Base-by-base conservation (phyloP, 257 asterid species). In the Ilex asprella region DNA sequence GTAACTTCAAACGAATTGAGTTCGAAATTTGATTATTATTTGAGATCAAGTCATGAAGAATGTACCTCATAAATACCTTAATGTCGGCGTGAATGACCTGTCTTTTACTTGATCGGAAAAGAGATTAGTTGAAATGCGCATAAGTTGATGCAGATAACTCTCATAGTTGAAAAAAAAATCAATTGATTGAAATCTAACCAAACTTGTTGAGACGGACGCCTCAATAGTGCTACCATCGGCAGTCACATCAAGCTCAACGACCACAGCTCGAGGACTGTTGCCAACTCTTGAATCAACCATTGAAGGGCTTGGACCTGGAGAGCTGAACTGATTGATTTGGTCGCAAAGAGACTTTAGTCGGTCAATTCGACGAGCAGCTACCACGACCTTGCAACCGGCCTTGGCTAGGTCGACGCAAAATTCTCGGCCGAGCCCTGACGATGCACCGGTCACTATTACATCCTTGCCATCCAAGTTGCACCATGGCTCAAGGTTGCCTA, bases 371-470 rank as follows among this genome's bases (percentile, higher is more conserved):
- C 97, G 84, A 35, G 97, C 95, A 0, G 92, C 84, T 61, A 87
- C 92, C 7, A 89, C 29, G 52, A 87, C 67, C 67, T 67, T 79
- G 81, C 95, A 89, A 60, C 97, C 95, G 51, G 83, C 85, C 64
- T 68, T 74, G 32, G 85, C 84, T 11, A 89, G 67, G 62, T 89
- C 88, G 51, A 87, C 60, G 70, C 92, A 84, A 70, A 79, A 74
- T 11, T 75, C 86, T 5, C 87, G 78, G 31, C 97, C 97, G 8
- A 89, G 70, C 4, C 97, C 97, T 7, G 95, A 83, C 2, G 97
- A 89, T 1, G 97, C 89, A 46, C 95, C 95, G 55, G 97, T 89
- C 31, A 89, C 82, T 81, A 87, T 58, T 61, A 89, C 95, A 31
- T 83, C 76, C 55, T 85, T 87, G 69, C 69, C 83, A 2, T 59